Conservation (phyloP, 1,284 basidiomycete species). For the Laetiporus sulphureus region DNA sequence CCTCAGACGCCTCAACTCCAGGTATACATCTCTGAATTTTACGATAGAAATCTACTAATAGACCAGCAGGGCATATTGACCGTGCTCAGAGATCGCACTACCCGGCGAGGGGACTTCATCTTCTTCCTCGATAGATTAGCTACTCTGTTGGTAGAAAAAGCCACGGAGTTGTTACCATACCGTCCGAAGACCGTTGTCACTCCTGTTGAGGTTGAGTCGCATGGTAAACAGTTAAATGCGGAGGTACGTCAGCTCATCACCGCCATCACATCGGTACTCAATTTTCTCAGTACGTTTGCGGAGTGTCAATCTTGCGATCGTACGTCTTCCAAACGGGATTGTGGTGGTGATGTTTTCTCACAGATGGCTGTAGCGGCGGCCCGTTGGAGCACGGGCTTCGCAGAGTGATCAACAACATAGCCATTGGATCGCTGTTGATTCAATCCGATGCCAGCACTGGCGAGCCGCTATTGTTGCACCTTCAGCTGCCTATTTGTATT, state of each 20-base stretch:
- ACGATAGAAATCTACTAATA: no score
- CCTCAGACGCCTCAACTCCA: slow-evolving; percentile 79
- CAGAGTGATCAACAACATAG: slow-evolving; percentile 82
- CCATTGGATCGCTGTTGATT: slow-evolving; percentile 86
- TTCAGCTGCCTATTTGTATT: slow-evolving; percentile 70
- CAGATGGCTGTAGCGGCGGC: slow-evolving; percentile 56
- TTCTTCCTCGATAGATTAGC: slow-evolving; percentile 86
- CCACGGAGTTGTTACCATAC: slow-evolving; percentile 78
- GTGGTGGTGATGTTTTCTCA: slow-evolving; percentile 7
- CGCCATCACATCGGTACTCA: neutral
- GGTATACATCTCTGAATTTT: no score
- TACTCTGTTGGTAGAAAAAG: slow-evolving; percentile 80
- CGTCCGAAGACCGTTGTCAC: slow-evolving; percentile 59
- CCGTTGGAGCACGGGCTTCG: slow-evolving; percentile 88
- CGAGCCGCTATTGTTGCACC: slow-evolving; percentile 85
- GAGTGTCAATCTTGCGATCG: slow-evolving; percentile 82
- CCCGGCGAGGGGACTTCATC: slow-evolving; percentile 79
- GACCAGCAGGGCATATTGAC: slow-evolving; percentile 90
- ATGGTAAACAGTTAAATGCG: slow-evolving; percentile 60
- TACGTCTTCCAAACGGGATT: slow-evolving; percentile 30
- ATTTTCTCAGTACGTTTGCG: slow-evolving; percentile 55
- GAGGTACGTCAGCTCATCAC: slow-evolving; percentile 31
- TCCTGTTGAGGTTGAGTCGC: slow-evolving; percentile 49
- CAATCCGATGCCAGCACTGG: slow-evolving; percentile 83
- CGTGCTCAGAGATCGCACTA: slow-evolving; percentile 67